Conservation (phyloP, 163 green algal species). For the Scenedesmus sp. region DNA sequence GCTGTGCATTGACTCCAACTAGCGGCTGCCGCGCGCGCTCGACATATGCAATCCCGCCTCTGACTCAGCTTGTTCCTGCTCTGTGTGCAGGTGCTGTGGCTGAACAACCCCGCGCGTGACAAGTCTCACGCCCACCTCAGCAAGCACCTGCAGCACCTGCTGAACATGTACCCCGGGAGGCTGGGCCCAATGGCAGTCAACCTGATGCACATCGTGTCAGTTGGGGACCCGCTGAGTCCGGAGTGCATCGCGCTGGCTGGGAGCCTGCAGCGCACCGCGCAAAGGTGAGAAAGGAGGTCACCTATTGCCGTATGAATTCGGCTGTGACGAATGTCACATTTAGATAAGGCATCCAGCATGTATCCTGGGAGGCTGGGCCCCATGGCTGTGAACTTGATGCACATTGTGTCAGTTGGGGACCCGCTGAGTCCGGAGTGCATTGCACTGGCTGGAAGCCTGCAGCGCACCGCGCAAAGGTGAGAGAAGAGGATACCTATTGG, state of each 20-base stretch:
- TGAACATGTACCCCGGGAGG: slow-evolving; percentile 54
- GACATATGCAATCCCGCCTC: not conserved
- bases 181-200: slow-evolving; percentile 61
- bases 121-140: slow-evolving; percentile 64
- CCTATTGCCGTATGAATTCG: too few relatives aligned
- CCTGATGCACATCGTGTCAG: slow-evolving; percentile 53
- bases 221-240: slow-evolving; percentile 54
- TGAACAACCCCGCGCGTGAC: slow-evolving; percentile 69
- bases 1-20: not conserved
- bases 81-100: slow-evolving; percentile 55
- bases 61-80: not conserved
- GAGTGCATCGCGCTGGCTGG: slow-evolving; percentile 19
- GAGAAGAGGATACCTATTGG: too few relatives aligned
- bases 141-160: slow-evolving; percentile 23
- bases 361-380: slow-evolving; percentile 55
- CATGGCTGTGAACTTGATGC: slow-evolving; percentile 63
- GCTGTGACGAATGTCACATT: too few relatives aligned
- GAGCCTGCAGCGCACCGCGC: not conserved
- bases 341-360: not conserved
- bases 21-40: not conserved
- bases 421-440: slow-evolving; percentile 50
- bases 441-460: not conserved
- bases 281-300: not conserved
- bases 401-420: slow-evolving; percentile 51
- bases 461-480: not conserved